Conservation (phyloP, 2,329 filamentous ascomycete species). For the Apiospora sp. region DNA sequence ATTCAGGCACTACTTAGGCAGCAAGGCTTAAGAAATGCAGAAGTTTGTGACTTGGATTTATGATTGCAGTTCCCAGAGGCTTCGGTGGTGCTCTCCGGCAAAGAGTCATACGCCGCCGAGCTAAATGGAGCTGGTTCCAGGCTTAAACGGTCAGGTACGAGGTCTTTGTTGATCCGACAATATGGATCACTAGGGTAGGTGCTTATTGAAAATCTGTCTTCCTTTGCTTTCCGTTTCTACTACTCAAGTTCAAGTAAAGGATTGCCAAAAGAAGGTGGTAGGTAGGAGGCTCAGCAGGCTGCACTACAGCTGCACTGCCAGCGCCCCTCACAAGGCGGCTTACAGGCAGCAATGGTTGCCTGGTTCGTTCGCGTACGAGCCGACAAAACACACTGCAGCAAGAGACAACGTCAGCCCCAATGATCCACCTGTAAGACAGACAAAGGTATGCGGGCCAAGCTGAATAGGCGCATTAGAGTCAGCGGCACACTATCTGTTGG, state of each 20-base stretch:
- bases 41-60: neutral
- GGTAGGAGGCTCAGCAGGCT: constrained; percentile 9
- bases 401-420: neutral
- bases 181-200: too few species aligned
- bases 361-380: neutral
- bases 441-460: constrained; percentile 15
- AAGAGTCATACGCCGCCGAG: constrained; percentile 10
- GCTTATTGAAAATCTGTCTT: too few species aligned
- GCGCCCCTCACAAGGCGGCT: neutral
- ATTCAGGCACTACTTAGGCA: neutral
- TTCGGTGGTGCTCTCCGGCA: neutral
- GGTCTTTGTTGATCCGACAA: too few species aligned
- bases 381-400: neutral
- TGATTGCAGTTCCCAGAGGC: neutral
- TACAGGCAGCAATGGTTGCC: neutral
- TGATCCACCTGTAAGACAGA: constrained; percentile 5
- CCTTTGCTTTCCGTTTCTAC: too few species aligned
- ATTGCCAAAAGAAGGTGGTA: too few species aligned
- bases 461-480: neutral
- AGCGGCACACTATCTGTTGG: neutral
- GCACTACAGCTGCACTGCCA: neutral
- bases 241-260: neutral
- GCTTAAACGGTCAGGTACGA: neutral
- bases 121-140: neutral
- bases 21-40: neutral